These are phyloP conservation scores for Kuraishia borneana DNA, from an alignment of 805 yeast species.

Conservation along the genomic window DNA sequence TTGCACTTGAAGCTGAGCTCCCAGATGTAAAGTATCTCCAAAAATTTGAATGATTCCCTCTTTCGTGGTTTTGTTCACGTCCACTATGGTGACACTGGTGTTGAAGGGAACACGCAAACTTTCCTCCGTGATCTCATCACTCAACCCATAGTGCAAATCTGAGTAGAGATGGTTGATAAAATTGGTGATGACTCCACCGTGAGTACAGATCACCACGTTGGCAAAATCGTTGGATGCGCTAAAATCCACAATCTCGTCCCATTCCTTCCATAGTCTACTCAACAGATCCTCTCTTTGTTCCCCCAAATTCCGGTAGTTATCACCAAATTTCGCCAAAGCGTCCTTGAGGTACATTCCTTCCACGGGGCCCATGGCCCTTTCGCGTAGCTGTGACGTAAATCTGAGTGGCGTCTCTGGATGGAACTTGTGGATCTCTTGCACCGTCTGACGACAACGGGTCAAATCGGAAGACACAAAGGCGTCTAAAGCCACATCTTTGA, in stretches of 20 bases:
- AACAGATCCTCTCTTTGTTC: slow-evolving; percentile 39
- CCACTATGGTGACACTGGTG: slow-evolving; percentile 63
- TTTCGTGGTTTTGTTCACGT: slow-evolving; percentile 28
- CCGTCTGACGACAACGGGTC: slow-evolving; percentile 50
- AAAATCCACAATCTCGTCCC: slow-evolving; percentile 29
- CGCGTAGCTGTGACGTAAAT: slow-evolving; percentile 42
- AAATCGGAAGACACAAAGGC: slow-evolving; percentile 41
- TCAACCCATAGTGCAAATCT: slow-evolving; percentile 24
- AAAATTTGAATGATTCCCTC: slow-evolving; percentile 38
- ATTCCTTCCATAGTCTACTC: slow-evolving; percentile 34
- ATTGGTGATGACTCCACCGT: slow-evolving; percentile 72
- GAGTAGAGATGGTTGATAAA: slow-evolving; percentile 38
- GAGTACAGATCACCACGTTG: slow-evolving; percentile 58
- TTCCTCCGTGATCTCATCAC: slow-evolving; percentile 23
- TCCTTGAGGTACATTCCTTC: slow-evolving; percentile 65
- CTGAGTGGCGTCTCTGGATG: slow-evolving; percentile 15
- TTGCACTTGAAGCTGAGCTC: slow-evolving; percentile 37
- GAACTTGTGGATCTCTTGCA: slow-evolving; percentile 25
- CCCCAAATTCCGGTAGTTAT: slow-evolving; percentile 52
- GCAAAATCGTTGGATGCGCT: slow-evolving; percentile 20
- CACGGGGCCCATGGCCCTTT: slow-evolving; percentile 67
- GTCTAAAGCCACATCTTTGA: slow-evolving; percentile 30
- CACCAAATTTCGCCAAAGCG: slow-evolving; percentile 50
- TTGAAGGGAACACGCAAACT: slow-evolving; percentile 55
- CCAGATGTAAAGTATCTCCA: slow-evolving; percentile 63